Evolutionary conservation across 1,139 yeast genomes (phyloP).

Genomic region (Pichia kudriavzevii): DNA sequence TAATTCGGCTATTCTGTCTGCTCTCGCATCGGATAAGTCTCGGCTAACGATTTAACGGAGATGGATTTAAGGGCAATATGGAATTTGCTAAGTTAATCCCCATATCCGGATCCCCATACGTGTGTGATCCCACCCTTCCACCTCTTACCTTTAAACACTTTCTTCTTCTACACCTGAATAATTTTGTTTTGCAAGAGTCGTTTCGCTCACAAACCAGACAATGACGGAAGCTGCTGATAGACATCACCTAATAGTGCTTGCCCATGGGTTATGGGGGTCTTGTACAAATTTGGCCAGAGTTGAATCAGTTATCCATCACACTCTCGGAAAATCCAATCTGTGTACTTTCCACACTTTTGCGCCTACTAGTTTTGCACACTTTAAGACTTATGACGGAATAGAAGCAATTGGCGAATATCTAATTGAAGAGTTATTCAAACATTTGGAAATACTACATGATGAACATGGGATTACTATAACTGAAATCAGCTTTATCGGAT

Average conservation of each 20-base stretch:
- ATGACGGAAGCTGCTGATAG: not conserved
- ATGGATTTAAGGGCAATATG: too few species aligned
- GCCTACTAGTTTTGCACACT: conserved; percentile 63
- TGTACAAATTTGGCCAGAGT: conserved; percentile 64
- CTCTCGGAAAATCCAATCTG: conserved; percentile 29
- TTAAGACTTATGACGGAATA: conserved; percentile 82
- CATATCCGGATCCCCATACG: too few species aligned
- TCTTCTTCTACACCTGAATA: too few species aligned
- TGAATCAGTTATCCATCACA: conserved; percentile 42
- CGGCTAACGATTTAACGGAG: too few species aligned
- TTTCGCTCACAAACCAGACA: too few species aligned
- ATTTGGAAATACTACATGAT: conserved; percentile 43
- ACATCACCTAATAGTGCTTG: conserved; percentile 64
- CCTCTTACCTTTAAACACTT: too few species aligned
- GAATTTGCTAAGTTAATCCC: too few species aligned
- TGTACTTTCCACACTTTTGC: conserved; percentile 49
- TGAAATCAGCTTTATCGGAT: conserved; percentile 69
- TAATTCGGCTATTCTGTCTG: too few species aligned
- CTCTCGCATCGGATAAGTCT: too few species aligned
- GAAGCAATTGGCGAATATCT: conserved; percentile 63
- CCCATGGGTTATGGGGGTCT: conserved; percentile 88
- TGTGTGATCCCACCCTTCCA: too few species aligned
- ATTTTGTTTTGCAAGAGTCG: too few species aligned
- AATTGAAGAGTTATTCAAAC: conserved; percentile 51
- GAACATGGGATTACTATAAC: conserved; percentile 33